These are phyloP conservation scores for Russula olivacea DNA, from an alignment of 768 basidiomycete species.

Conservation along the genomic window DNA sequence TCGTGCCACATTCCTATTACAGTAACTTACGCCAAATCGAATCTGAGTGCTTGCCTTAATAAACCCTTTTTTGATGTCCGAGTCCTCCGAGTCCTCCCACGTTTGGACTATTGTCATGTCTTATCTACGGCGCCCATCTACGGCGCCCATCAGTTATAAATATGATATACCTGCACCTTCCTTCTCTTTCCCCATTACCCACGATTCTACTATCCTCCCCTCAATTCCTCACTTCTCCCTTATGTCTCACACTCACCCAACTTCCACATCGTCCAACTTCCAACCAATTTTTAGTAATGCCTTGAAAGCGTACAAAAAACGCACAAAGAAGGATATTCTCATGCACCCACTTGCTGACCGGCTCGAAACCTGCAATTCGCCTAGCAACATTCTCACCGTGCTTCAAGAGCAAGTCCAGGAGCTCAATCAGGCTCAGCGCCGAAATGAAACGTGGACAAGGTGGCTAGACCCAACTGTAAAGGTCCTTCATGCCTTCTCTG, in stretches of 20 bases:
- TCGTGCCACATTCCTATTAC: too few species aligned
- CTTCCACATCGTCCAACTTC: background rate
- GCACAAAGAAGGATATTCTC: background rate
- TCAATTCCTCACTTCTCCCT: too few species aligned
- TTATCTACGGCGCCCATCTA: too few species aligned
- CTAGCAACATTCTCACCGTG: background rate
- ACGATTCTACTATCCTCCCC: too few species aligned
- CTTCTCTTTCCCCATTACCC: too few species aligned
- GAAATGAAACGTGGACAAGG: background rate
- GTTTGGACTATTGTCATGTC: too few species aligned
- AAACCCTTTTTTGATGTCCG: too few species aligned
- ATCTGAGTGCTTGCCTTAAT: too few species aligned
- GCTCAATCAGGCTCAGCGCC: background rate
- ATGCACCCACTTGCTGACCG: background rate
- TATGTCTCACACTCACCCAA: background rate
- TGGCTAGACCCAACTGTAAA: background rate
- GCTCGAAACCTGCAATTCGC: background rate
- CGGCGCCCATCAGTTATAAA: too few species aligned
- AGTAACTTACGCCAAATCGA: too few species aligned
- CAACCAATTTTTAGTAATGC: background rate
- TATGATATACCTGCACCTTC: too few species aligned
- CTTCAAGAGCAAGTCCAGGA: background rate
- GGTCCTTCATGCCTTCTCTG: background rate
- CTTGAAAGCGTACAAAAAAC: background rate
- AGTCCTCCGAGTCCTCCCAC: too few species aligned